Percentiles rank a stretch among this genome's conserved stretches.
phyloP scores from a whole-genome alignment of 495 filamentous ascomycete species.

The Chaetomium cochliodes region DNA sequence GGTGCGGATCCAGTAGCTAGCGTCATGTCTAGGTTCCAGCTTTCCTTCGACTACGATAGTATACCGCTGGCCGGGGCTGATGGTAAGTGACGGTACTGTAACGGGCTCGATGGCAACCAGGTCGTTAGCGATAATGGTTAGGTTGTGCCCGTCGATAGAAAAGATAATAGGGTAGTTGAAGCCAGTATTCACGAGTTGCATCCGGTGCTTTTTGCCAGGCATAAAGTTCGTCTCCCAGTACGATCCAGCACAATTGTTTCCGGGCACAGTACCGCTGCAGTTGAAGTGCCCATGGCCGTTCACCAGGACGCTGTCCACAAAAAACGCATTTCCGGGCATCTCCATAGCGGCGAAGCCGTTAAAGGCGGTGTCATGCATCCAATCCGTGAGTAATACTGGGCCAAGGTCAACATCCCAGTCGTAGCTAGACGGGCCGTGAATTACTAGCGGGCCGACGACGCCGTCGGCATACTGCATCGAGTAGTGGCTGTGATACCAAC shows the following conservation, averaged over 20 bases:
- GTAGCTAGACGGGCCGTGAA: slow-evolving; percentile 34
- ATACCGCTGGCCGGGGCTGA: slow-evolving; percentile 8
- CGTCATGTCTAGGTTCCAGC: background rate
- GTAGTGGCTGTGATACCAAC: slow-evolving; percentile 60
- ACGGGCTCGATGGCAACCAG: background rate
- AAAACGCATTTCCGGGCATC: slow-evolving; percentile 23
- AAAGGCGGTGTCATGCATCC: slow-evolving; percentile 27
- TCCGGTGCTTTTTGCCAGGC: slow-evolving; percentile 1
- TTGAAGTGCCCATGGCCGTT: slow-evolving; percentile 39
- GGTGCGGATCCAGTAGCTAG: slow-evolving; percentile 1
- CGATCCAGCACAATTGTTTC: background rate
- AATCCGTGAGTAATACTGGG: slow-evolving; percentile 36
- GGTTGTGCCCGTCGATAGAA: slow-evolving; percentile 1
- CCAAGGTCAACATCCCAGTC: slow-evolving; percentile 46
- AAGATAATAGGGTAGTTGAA: background rate
- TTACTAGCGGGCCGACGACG: slow-evolving; percentile 49
- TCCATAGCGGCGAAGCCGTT: slow-evolving; percentile 39
- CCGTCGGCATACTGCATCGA: slow-evolving; percentile 52
- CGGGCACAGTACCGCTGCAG: slow-evolving; percentile 13
- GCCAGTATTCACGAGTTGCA: background rate
- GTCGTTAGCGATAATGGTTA: slow-evolving; percentile 8
- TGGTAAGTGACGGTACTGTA: background rate
- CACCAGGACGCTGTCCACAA: slow-evolving; percentile 27
- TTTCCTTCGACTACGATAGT: background rate
- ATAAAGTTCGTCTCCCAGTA: slow-evolving; percentile 4